Evolutionary conservation across 148 eudicot genomes (phyloP).

Genomic region (Diospyros lotus): DNA sequence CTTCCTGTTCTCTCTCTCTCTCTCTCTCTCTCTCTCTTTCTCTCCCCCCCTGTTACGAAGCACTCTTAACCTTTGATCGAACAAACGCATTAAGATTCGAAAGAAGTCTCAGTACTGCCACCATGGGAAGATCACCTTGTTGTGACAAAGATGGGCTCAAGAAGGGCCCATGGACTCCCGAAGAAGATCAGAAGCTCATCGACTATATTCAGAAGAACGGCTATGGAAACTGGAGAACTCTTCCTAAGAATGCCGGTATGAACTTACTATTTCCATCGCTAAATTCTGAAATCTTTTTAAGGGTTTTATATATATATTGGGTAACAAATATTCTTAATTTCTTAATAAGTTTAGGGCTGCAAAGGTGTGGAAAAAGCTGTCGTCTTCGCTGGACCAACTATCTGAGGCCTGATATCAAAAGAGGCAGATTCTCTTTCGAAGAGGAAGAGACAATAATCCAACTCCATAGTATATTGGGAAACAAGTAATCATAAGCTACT

Average conservation of each 20-base stretch:
- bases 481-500: slow-evolving; percentile 53
- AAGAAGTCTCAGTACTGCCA: not conserved
- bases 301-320: no score
- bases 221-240: slow-evolving; percentile 93
- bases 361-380: slow-evolving; percentile 98
- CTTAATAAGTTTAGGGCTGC: slow-evolving; percentile 42
- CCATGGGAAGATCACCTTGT: slow-evolving; percentile 94
- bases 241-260: slow-evolving; percentile 93
- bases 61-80: not conserved
- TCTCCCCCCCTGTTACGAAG: slow-evolving; percentile 2
- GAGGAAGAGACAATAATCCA: slow-evolving; percentile 95
- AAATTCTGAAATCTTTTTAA: not conserved
- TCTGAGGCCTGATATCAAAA: slow-evolving; percentile 90
- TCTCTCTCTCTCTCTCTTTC: slow-evolving; percentile 15
- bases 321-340: not conserved
- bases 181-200: slow-evolving; percentile 81
- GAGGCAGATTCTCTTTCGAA: slow-evolving; percentile 84
- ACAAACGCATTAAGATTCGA: not conserved
- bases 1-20: slow-evolving; percentile 6
- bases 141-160: slow-evolving; percentile 92
- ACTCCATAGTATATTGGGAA: slow-evolving; percentile 85
- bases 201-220: slow-evolving; percentile 81
- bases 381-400: slow-evolving; percentile 94
- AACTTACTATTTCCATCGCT: not conserved
- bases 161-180: slow-evolving; percentile 97